Evolutionary conservation across 164 flowering plant species (phyloP), one percentile per base, ranked within the genome.

Genomic region (Sextonia rubra): DNA sequence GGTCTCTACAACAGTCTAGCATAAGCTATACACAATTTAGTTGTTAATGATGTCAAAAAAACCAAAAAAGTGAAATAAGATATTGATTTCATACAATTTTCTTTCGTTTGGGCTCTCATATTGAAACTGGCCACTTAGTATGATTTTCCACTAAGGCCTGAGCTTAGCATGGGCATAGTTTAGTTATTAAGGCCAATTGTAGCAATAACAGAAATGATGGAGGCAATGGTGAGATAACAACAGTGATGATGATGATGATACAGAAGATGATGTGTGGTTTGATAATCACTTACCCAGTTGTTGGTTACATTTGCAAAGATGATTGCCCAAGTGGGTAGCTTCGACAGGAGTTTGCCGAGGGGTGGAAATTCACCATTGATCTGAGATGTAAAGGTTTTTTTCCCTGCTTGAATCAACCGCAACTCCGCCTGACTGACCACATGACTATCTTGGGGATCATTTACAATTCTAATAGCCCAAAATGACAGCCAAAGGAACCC

Each of bases 291-390:
- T 68, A 91, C 98, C 99, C 99, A 94, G 60, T 94, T 92, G 87
- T 92, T 94, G 24, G 94, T 91, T 56, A 90, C 32, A 69, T 94
- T 94, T 44, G 97, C 95, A 65, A 85, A 77, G 12, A 94, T 81
- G 32, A 94, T 87, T 7, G 99, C 97, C 99, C 95, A 92, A 0
- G 95, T 83, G 22, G 99, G 94, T 69, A 82, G 24, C 80, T 94
- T 92, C 9, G 97, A 90, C 23, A 94, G 74, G 0, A 94, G 78
- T 52, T 80, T 81, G 20, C 86, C 73, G 0, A 92, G 32, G 32
- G 93, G 79, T 1, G 89, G 96, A 74, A 82, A 70, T 71, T 83
- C 47, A 47, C 72, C 79, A 3, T 47, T 23, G 25, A 17, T 84
- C 1, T 29, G 44, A 2, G 83, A 29, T 56, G 80, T 37, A 64